phyloP scores from a whole-genome alignment of 306 rosid species.

The Sindora glabra region DNA sequence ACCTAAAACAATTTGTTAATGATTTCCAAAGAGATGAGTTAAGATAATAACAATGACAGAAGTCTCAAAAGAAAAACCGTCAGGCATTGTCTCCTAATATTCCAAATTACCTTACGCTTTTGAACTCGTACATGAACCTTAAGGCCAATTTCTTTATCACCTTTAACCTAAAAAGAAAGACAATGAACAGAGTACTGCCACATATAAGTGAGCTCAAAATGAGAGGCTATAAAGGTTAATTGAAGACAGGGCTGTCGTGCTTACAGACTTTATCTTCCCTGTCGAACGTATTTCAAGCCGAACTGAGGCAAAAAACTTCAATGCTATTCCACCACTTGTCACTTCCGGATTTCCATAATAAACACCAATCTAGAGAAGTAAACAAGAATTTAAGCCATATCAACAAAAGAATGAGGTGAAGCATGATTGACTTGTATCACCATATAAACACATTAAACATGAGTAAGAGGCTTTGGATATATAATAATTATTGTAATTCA shows the following conservation, averaged over 20 bases:
- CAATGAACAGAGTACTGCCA: constrained; percentile 18
- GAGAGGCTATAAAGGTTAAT: constrained; percentile 3
- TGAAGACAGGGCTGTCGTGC: constrained; percentile 29
- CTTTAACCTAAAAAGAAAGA: constrained; percentile 59
- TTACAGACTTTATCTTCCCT: constrained; percentile 99
- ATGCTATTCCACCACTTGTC: constrained; percentile 97
- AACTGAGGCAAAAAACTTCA: constrained; percentile 92
- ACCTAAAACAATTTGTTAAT: constrained; percentile 63
- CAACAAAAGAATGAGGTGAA: neutral
- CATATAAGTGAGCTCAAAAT: neutral
- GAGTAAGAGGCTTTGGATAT: neutral
- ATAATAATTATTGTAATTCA: neutral
- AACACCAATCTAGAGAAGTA: constrained; percentile 71
- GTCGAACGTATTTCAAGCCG: constrained; percentile 88
- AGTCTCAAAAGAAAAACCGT: neutral
- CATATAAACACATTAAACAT: too few relatives aligned
- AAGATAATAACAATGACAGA: neutral
- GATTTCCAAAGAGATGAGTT: constrained; percentile 10
- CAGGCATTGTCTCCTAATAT: neutral
- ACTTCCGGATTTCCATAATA: constrained; percentile 99
- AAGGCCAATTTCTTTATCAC: constrained; percentile 93
- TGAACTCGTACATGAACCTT: constrained; percentile 91
- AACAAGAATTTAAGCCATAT: constrained; percentile 22
- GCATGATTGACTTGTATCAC: too few relatives aligned
- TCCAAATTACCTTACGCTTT: constrained; percentile 81